Conservation (phyloP, 306 rosid species). For the Crotalaria pallida region DNA sequence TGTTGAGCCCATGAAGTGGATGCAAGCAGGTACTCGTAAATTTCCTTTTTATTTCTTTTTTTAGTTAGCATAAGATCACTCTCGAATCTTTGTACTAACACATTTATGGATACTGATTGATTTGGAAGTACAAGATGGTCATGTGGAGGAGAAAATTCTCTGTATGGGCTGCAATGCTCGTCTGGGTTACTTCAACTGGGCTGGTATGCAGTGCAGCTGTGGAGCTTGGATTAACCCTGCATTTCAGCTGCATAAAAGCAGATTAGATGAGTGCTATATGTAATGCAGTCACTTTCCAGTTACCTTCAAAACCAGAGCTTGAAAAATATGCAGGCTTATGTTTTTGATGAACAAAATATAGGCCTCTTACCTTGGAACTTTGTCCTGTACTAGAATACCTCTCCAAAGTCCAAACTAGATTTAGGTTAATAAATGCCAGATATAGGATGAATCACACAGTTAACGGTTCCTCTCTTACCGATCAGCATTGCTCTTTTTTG, state of each 20-base stretch:
- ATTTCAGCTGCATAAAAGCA: slow-evolving; percentile 75
- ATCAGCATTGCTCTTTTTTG: not conserved
- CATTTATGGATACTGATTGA: slow-evolving; percentile 18
- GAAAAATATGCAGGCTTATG: not conserved
- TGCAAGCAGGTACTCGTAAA: slow-evolving; percentile 60
- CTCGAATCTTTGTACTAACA: slow-evolving; percentile 10
- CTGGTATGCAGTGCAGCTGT: slow-evolving; percentile 84
- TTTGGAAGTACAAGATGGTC: slow-evolving; percentile 67
- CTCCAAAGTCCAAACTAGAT: not conserved
- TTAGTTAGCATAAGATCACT: not conserved
- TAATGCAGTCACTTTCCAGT: not conserved
- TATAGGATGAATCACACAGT: not conserved
- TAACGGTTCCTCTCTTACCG: not conserved
- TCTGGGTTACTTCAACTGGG: slow-evolving; percentile 85
- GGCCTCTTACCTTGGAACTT: not conserved
- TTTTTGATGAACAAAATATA: not conserved
- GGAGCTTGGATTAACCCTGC: slow-evolving; percentile 93
- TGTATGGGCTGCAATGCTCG: slow-evolving; percentile 82
- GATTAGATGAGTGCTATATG: slow-evolving; percentile 59
- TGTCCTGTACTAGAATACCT: not conserved
- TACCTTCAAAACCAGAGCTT: not conserved
- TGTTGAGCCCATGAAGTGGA: slow-evolving; percentile 89
- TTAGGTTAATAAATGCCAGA: not conserved
- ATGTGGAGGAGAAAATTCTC: slow-evolving; percentile 66
- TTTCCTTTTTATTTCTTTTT: not conserved